Percentiles rank a stretch among this genome's conserved stretches.
These are phyloP conservation scores for Epichloe sibirici DNA, from an alignment of 2,329 filamentous ascomycete species.

Conservation along the genomic window DNA sequence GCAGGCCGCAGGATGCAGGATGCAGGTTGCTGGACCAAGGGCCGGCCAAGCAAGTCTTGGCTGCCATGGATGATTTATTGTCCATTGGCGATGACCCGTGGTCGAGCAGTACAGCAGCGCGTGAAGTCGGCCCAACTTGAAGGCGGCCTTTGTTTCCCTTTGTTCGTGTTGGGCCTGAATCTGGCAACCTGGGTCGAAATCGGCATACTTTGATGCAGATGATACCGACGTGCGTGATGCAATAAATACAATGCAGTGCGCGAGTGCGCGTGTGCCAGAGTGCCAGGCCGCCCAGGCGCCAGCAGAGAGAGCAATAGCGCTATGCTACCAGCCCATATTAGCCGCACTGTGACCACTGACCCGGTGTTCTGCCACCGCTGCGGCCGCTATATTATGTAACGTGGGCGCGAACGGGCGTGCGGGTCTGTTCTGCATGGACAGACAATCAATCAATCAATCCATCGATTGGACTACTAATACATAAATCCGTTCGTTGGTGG, in stretches of 20 bases:
- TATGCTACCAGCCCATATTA: background rate
- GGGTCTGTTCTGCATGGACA: too few relatives aligned
- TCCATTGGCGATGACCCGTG: background rate
- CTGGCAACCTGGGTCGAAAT: background rate
- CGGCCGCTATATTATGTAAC: too few relatives aligned
- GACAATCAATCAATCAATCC: too few relatives aligned
- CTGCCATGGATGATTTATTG: background rate
- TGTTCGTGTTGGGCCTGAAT: too few relatives aligned
- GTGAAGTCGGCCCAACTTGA: too few relatives aligned
- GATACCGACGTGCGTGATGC: background rate
- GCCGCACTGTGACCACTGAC: background rate
- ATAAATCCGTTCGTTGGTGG: too few relatives aligned
- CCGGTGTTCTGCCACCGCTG: too few relatives aligned
- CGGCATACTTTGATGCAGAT: slow-evolving; percentile 4
- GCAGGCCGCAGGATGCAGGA: background rate
- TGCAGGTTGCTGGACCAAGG: background rate
- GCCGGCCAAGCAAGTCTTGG: background rate
- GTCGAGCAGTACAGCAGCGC: background rate
- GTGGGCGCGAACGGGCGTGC: too few relatives aligned
- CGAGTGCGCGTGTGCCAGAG: background rate
- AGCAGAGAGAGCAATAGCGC: background rate
- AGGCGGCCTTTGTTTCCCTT: too few relatives aligned
- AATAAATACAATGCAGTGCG: background rate
- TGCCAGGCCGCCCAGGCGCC: too few relatives aligned
- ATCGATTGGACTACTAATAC: too few relatives aligned